Evolutionary conservation across 129 eudicot genomes (phyloP).

Genomic region (Arctium minus): DNA sequence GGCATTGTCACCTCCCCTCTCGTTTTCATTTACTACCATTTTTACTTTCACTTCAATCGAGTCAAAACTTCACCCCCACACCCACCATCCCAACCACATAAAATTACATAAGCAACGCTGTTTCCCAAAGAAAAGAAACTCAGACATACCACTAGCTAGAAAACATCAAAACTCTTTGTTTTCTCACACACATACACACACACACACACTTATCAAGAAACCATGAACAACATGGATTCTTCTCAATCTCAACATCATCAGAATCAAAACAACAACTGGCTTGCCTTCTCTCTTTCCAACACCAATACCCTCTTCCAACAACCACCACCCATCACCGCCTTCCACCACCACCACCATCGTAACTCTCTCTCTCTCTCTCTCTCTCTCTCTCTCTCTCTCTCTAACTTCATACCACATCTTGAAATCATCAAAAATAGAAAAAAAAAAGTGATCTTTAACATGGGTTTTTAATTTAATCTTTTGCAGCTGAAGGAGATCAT

Average conservation of each 20-base stretch:
- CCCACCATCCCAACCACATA: constrained; percentile 11
- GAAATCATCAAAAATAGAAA: neutral
- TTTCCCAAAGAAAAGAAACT: constrained; percentile 48
- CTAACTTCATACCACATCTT: neutral
- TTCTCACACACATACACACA: constrained; percentile 11
- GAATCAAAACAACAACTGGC: constrained; percentile 52
- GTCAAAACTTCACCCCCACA: neutral
- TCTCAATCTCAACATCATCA: constrained; percentile 28
- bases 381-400: neutral
- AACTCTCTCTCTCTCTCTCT: neutral
- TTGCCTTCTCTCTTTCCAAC: constrained; percentile 80
- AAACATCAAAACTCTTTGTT: constrained; percentile 12
- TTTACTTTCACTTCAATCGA: constrained; percentile 4
- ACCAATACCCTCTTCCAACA: neutral
- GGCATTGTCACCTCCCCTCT: neutral
- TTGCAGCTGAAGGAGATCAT: constrained; percentile 22
- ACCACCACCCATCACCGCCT: constrained; percentile 1
- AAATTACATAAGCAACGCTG: constrained; percentile 30
- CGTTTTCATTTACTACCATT: neutral
- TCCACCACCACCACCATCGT: constrained; percentile 28
- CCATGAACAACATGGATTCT: constrained; percentile 48
- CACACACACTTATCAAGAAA: constrained; percentile 15
- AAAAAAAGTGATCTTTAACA: neutral
- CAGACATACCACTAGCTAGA: constrained; percentile 17
- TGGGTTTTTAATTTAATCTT: neutral